Percentiles rank a stretch among this genome's conserved stretches.
These are phyloP conservation scores for Aspergillus flavus DNA, from an alignment of 2,329 filamentous ascomycete genomes.

Conservation along the genomic window DNA sequence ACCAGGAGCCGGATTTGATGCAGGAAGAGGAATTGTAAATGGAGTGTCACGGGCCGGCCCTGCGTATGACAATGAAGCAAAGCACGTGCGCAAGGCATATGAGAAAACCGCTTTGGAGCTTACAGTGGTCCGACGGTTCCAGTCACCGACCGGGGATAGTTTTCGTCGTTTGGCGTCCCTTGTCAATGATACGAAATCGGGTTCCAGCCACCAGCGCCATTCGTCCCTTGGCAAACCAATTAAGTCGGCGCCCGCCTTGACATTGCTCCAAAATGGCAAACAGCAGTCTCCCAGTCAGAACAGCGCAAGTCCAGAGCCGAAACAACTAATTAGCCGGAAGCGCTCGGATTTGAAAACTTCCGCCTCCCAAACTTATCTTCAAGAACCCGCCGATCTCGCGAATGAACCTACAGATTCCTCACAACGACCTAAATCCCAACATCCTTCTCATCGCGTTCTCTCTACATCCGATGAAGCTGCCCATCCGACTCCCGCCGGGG, in stretches of 20 bases:
- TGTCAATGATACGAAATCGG: conserved; percentile 24
- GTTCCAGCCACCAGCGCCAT: conserved; percentile 13
- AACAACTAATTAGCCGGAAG: conserved; percentile 24
- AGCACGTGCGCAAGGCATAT: conserved; percentile 47
- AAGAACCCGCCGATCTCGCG: conserved; percentile 35
- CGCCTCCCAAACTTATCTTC: conserved; percentile 34
- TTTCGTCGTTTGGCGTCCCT: conserved; percentile 41
- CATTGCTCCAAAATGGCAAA: conserved; percentile 32
- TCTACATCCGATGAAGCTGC: conserved; percentile 39
- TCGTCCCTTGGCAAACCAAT: conserved; percentile 35
- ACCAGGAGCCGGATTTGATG: conserved; percentile 33
- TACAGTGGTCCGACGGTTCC: conserved; percentile 49
- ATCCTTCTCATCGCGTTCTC: conserved; percentile 38
- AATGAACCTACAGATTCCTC: conserved; percentile 29
- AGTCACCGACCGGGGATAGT: conserved; percentile 47
- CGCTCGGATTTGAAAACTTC: conserved; percentile 27
- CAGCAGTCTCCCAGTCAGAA: conserved; percentile 20
- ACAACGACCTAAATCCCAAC: conserved; percentile 27
- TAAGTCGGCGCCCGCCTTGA: conserved; percentile 38
- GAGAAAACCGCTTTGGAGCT: conserved; percentile 47
- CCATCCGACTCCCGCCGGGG: conserved; percentile 22
- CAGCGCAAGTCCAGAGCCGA: conserved; percentile 26
- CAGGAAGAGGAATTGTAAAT: conserved; percentile 31
- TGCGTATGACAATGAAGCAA: conserved; percentile 39
- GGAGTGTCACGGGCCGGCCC: conserved; percentile 31